Evolutionary conservation across 1,139 yeast genomes (phyloP).

Genomic region (Suhomyces atakaporum): DNA sequence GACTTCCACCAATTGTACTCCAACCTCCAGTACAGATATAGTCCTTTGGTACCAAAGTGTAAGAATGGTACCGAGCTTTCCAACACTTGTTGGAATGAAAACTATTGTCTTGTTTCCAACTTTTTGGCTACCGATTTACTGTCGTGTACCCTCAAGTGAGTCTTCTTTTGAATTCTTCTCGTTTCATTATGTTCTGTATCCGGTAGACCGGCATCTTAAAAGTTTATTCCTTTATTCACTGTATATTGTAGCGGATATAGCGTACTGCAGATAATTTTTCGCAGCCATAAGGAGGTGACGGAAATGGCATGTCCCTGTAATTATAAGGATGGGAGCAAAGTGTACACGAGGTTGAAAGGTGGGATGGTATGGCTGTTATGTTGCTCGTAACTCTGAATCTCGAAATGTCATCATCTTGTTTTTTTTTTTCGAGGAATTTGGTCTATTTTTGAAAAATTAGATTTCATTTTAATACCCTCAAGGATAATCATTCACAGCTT

Average conservation of each 20-base stretch:
- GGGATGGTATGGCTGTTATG: too few relatives aligned
- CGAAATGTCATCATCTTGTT: too few relatives aligned
- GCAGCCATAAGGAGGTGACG: not conserved
- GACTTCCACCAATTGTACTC: conserved; percentile 50
- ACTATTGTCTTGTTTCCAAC: conserved; percentile 44
- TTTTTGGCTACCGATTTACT: conserved; percentile 18
- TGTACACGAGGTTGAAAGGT: too few relatives aligned
- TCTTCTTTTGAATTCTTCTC: conserved; percentile 21
- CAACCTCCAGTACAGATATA: conserved; percentile 49
- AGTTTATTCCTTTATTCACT: not conserved
- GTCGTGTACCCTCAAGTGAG: not conserved
- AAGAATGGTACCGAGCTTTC: conserved; percentile 32
- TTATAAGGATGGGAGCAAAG: not conserved
- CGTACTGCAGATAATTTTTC: not conserved
- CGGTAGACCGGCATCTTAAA: too few relatives aligned
- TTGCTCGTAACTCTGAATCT: too few relatives aligned
- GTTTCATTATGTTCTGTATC: not conserved
- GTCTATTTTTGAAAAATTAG: too few relatives aligned
- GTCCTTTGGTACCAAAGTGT: conserved; percentile 54
- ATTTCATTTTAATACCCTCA: too few relatives aligned
- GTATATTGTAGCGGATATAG: too few relatives aligned
- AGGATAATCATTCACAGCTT: too few relatives aligned
- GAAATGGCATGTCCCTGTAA: not conserved
- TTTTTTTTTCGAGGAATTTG: too few relatives aligned
- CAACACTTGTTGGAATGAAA: conserved; percentile 39